Conservation (phyloP, 1,139 yeast species). For the Hansenula sp. region DNA sequence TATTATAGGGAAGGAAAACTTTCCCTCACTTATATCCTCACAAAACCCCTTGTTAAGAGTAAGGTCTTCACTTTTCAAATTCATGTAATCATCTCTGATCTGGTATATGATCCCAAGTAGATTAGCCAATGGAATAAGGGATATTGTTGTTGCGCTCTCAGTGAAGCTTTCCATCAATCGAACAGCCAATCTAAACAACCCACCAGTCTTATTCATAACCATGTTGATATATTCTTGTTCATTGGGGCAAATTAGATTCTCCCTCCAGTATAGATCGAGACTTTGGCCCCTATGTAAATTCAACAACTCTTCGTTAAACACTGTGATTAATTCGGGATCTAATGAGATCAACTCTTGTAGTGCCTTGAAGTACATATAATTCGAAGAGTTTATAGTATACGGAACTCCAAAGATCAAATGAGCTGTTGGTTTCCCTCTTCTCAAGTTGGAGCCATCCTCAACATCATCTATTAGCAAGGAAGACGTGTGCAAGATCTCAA, state of each 20-base stretch:
- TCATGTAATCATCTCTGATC: constrained; percentile 75
- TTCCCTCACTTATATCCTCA: constrained; percentile 88
- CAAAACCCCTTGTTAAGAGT: constrained; percentile 73
- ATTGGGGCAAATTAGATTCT: constrained; percentile 55
- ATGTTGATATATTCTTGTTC: constrained; percentile 68
- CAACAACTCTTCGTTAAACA: constrained; percentile 66
- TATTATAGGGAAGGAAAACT: constrained; percentile 78
- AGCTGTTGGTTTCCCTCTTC: constrained; percentile 79
- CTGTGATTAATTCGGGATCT: constrained; percentile 28
- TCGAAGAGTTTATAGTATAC: constrained; percentile 77
- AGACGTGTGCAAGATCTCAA: constrained; percentile 60
- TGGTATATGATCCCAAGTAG: constrained; percentile 80
- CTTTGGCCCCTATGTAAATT: constrained; percentile 89
- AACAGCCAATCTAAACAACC: constrained; percentile 72
- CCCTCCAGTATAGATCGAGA: constrained; percentile 85
- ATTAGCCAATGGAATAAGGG: constrained; percentile 62
- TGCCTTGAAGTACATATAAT: constrained; percentile 77
- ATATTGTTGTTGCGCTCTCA: constrained; percentile 3
- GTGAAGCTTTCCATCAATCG: constrained; percentile 48
- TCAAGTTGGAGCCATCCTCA: constrained; percentile 66
- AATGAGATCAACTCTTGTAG: constrained; percentile 43
- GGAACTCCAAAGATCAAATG: constrained; percentile 76
- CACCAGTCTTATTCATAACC: constrained; percentile 91
- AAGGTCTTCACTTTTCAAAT: constrained; percentile 52
- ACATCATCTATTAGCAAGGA: constrained; percentile 79